These are phyloP conservation scores for Exophiala xenobiotica DNA, from an alignment of 2,329 filamentous ascomycete species.

Conservation along the genomic window DNA sequence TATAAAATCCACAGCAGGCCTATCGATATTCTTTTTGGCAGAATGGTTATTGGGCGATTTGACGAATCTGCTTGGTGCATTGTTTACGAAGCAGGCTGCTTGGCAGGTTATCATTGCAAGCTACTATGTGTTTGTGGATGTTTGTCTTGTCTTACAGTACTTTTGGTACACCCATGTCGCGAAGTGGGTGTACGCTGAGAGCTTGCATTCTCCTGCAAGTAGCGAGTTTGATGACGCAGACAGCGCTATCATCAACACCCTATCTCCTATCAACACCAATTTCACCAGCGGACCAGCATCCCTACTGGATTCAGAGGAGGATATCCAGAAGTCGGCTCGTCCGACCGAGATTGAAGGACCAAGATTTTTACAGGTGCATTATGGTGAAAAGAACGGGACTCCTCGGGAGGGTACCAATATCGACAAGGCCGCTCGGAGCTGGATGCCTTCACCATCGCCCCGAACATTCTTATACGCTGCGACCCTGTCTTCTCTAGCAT, in stretches of 20 bases:
- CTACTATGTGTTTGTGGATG: conserved; percentile 67
- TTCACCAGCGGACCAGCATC: conserved; percentile 23
- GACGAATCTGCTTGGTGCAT: conserved; percentile 61
- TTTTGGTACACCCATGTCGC: conserved; percentile 63
- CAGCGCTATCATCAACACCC: conserved; percentile 38
- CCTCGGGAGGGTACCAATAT: conserved; percentile 3
- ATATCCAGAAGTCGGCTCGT: conserved; percentile 15
- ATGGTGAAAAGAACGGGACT: conserved; percentile 27
- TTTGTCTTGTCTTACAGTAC: conserved; percentile 62
- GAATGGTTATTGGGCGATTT: conserved; percentile 67
- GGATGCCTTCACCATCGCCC: conserved; percentile 37
- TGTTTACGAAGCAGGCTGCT: conserved; percentile 63
- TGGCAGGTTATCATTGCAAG: conserved; percentile 66
- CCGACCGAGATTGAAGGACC: conserved; percentile 19
- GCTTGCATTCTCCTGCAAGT: conserved; percentile 30
- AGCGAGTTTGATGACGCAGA: conserved; percentile 32
- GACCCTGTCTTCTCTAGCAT: conserved; percentile 45
- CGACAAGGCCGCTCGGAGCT: conserved; percentile 22
- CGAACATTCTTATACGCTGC: conserved; percentile 47
- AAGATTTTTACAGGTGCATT: conserved; percentile 25
- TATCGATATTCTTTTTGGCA: conserved; percentile 64
- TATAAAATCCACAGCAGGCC: conserved; percentile 62
- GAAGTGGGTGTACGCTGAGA: conserved; percentile 45
- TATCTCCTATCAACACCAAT: conserved; percentile 38
- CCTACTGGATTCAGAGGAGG: conserved; percentile 10